Percentiles rank a stretch among this genome's conserved stretches.
Evolutionary conservation across 2,329 filamentous ascomycete species (phyloP).

Genomic region (Cercospora zeae-maydis): DNA sequence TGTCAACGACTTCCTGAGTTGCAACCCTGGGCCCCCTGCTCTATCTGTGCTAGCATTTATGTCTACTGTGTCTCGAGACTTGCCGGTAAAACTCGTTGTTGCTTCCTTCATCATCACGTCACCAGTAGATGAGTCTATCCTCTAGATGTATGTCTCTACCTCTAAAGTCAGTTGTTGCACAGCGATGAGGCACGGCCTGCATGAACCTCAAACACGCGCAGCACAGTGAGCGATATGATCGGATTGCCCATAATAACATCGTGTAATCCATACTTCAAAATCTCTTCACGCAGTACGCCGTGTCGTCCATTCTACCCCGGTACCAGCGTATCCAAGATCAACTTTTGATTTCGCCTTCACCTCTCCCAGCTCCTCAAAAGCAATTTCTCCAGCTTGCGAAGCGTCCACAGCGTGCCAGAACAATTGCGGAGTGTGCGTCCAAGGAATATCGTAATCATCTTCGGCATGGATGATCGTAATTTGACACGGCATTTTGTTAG

Average conservation of each 20-base stretch:
- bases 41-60: too few species aligned
- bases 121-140: background rate
- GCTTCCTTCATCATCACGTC: too few species aligned
- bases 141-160: background rate
- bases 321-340: constrained; percentile 50
- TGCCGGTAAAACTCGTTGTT: too few species aligned
- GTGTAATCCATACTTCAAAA: constrained; percentile 55
- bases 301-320: constrained; percentile 49
- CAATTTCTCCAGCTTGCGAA: constrained; percentile 38
- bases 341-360: constrained; percentile 42
- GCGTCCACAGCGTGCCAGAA: constrained; percentile 58
- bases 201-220: constrained; percentile 43
- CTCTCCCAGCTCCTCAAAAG: constrained; percentile 46
- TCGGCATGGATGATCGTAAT: constrained; percentile 52
- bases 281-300: constrained; percentile 53
- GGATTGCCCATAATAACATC: constrained; percentile 59
- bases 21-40: too few species aligned
- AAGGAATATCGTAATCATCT: constrained; percentile 53
- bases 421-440: constrained; percentile 48
- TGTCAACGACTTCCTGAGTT: too few species aligned
- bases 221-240: constrained; percentile 51
- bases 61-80: too few species aligned
- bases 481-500: constrained; percentile 38
- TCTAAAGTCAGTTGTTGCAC: background rate
- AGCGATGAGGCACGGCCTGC: background rate